Evolutionary conservation across 352 stramenopile species (phyloP).

Genomic region (Halophytophthora polymorphica): DNA sequence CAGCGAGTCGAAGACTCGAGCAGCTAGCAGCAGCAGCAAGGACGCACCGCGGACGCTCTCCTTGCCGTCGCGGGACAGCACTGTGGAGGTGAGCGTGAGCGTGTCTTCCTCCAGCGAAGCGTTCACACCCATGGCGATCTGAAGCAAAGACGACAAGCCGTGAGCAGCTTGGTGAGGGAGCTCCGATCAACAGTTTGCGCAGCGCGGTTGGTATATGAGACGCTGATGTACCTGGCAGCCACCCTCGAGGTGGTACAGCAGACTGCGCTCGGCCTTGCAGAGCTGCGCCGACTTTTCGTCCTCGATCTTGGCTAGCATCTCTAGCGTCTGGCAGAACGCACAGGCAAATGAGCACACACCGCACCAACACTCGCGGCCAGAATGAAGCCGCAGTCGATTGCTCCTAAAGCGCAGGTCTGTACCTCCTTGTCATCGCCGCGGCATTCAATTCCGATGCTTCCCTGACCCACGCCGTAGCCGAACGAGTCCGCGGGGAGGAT

Average conservation of each 20-base stretch:
- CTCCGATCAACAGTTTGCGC: too few species aligned
- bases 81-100: conserved; percentile 64
- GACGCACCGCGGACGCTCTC: conserved; percentile 43
- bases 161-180: too few species aligned
- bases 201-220: not conserved
- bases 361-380: too few species aligned
- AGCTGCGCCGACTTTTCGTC: conserved; percentile 73
- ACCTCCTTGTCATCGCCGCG: conserved; percentile 64
- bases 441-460: conserved; percentile 85
- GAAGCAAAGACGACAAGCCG: not conserved
- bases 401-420: too few species aligned
- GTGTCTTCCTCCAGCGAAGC: conserved; percentile 57
- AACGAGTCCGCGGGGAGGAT: conserved; percentile 69
- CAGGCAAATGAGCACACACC: not conserved
- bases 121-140: conserved; percentile 85
- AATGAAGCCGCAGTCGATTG: too few species aligned
- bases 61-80: conserved; percentile 75
- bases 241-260: conserved; percentile 80
- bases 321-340: conserved; percentile 38
- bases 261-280: conserved; percentile 78
- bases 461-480: conserved; percentile 81
- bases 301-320: conserved; percentile 77
- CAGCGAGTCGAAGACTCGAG: too few species aligned
- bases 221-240: conserved; percentile 68
- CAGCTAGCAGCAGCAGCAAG: not conserved